phyloP scores from a whole-genome alignment of 805 yeast genomes.

The Candida palmyrensis region DNA sequence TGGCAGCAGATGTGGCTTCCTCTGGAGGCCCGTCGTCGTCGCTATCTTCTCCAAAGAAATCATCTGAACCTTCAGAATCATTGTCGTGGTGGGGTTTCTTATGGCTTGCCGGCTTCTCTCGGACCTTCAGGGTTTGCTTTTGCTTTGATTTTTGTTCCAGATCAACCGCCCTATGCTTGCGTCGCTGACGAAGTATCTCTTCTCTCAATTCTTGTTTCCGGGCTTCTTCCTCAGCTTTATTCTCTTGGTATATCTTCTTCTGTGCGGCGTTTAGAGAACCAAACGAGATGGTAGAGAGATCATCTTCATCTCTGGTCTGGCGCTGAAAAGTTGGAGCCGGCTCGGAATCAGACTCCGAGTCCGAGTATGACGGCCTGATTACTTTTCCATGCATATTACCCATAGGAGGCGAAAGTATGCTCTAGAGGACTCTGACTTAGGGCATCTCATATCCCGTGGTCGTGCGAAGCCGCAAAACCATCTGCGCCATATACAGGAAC shows the following conservation, averaged over 20 bases:
- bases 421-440: too few relatives aligned
- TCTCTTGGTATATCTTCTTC: conserved; percentile 29
- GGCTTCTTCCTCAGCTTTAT: conserved; percentile 5
- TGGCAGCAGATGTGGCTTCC: conserved; percentile 7
- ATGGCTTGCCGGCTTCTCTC: too few relatives aligned
- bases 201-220: conserved; percentile 12
- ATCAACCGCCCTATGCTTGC: too few relatives aligned
- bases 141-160: too few relatives aligned
- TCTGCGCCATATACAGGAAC: too few relatives aligned
- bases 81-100: too few relatives aligned
- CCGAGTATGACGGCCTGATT: conserved; percentile 15
- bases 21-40: conserved; percentile 14
- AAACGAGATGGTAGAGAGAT: conserved; percentile 52
- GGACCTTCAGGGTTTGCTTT: too few relatives aligned
- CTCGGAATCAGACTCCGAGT: conserved; percentile 11
- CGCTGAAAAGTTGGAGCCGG: conserved; percentile 4
- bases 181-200: too few relatives aligned
- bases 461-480: too few relatives aligned
- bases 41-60: conserved; percentile 9
- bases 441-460: too few relatives aligned
- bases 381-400: conserved; percentile 4
- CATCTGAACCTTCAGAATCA: too few relatives aligned
- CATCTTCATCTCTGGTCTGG: conserved; percentile 33
- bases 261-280: conserved; percentile 62
- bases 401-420: too few relatives aligned